Conservation (phyloP, 2,329 filamentous ascomycete genomes). For the Neopestalotiopsis clavispora region DNA sequence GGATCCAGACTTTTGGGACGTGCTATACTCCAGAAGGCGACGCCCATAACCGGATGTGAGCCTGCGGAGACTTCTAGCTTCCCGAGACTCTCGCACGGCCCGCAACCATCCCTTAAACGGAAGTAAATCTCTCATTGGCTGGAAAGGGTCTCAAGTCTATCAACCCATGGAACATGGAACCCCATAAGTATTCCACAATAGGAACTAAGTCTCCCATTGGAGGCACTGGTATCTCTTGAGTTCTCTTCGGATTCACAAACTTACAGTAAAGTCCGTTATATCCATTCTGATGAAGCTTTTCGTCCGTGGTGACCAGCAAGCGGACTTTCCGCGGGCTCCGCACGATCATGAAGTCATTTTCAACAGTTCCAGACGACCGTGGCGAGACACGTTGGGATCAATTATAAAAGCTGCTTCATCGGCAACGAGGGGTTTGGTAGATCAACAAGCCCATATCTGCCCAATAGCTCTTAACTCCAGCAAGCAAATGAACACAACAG, state of each 20-base stretch:
- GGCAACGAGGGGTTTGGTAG: not conserved
- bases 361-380: too few relatives aligned
- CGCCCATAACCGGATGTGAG: too few relatives aligned
- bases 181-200: not conserved
- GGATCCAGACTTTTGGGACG: too few relatives aligned
- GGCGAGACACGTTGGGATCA: not conserved
- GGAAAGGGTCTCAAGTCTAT: not conserved
- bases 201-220: constrained; percentile 14
- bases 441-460: not conserved
- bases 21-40: too few relatives aligned
- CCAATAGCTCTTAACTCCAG: not conserved
- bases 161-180: not conserved
- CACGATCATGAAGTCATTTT: not conserved
- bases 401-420: not conserved
- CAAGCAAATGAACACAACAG: not conserved
- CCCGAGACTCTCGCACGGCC: not conserved
- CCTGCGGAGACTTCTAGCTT: not conserved
- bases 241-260: not conserved
- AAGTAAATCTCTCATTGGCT: constrained; percentile 12
- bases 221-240: too few relatives aligned
- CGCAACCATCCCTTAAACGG: not conserved
- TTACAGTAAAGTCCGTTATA: constrained; percentile 4
- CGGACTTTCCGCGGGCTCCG: not conserved
- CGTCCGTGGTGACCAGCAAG: not conserved
- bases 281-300: not conserved